Conservation (phyloP, 78 protist species). For the Polysphondylium violaceum region DNA sequence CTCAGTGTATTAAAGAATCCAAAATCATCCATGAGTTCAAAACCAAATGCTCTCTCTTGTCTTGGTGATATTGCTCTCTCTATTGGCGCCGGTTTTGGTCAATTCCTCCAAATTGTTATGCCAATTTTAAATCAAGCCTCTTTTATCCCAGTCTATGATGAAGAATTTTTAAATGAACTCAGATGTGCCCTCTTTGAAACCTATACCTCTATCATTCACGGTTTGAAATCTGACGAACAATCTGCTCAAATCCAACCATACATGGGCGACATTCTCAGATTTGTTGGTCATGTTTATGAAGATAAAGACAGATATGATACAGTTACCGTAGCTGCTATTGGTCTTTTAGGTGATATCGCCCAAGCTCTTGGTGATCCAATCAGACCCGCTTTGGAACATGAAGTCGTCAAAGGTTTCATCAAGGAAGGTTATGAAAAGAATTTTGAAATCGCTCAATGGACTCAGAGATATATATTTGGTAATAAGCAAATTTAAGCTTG, state of each 20-base stretch:
- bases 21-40: conserved; percentile 74
- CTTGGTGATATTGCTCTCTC: conserved; percentile 95
- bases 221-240: conserved; percentile 58
- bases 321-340: conserved; percentile 38
- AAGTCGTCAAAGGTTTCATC: conserved; percentile 20
- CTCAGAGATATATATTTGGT: too few species aligned
- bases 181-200: conserved; percentile 87
- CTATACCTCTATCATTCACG: conserved; percentile 91
- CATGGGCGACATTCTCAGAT: conserved; percentile 8
- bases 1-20: conserved; percentile 44
- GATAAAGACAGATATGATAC: conserved; percentile 3
- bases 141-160: conserved; percentile 17
- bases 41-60: conserved; percentile 86
- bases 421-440: too few species aligned
- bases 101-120: conserved; percentile 74
- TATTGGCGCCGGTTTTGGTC: conserved; percentile 79
- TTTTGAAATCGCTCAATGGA: too few species aligned
- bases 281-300: not conserved
- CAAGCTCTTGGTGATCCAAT: conserved; percentile 21
- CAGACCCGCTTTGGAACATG: not conserved
- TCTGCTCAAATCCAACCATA: conserved; percentile 18
- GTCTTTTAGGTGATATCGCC: conserved; percentile 60
- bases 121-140: conserved; percentile 70
- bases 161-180: conserved; percentile 86
- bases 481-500: too few species aligned